These are phyloP conservation scores for Pholiota molesta DNA, from an alignment of 768 basidiomycete genomes.

Conservation along the genomic window DNA sequence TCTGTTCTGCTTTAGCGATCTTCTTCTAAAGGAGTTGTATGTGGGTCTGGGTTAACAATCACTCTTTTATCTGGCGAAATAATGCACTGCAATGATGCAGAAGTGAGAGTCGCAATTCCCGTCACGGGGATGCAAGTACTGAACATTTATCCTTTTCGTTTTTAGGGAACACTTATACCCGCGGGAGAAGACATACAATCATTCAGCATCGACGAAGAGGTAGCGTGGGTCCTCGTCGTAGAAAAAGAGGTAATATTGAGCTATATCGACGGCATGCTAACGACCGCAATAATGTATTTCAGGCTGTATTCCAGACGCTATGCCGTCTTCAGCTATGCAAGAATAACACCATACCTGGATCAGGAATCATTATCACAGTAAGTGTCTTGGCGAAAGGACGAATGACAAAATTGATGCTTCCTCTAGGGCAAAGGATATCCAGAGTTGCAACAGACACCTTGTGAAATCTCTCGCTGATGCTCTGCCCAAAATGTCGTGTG, in stretches of 20 bases:
- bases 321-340: constrained; percentile 58
- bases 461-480: constrained; percentile 71
- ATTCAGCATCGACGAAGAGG: constrained; percentile 54
- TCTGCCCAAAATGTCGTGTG: constrained; percentile 57
- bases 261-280: not conserved
- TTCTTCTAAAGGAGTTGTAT: constrained; percentile 86
- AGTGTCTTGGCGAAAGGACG: not conserved
- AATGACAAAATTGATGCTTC: not conserved
- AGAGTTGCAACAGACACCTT: constrained; percentile 89
- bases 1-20: constrained; percentile 48
- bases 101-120: constrained; percentile 41
- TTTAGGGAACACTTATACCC: constrained; percentile 78
- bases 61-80: constrained; percentile 57
- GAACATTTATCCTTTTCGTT: not conserved
- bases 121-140: no score
- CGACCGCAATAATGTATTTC: not conserved
- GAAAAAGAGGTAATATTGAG: constrained; percentile 81
- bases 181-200: constrained; percentile 68
- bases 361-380: constrained; percentile 82
- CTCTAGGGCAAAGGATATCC: constrained; percentile 95
- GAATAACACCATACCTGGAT: constrained; percentile 52
- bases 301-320: constrained; percentile 96
- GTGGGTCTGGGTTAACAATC: constrained; percentile 65
- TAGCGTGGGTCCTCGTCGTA: constrained; percentile 83
- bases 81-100: constrained; percentile 54